Base-by-base conservation (phyloP, 2,329 filamentous ascomycete species). In the Diaporthe sp. region DNA sequence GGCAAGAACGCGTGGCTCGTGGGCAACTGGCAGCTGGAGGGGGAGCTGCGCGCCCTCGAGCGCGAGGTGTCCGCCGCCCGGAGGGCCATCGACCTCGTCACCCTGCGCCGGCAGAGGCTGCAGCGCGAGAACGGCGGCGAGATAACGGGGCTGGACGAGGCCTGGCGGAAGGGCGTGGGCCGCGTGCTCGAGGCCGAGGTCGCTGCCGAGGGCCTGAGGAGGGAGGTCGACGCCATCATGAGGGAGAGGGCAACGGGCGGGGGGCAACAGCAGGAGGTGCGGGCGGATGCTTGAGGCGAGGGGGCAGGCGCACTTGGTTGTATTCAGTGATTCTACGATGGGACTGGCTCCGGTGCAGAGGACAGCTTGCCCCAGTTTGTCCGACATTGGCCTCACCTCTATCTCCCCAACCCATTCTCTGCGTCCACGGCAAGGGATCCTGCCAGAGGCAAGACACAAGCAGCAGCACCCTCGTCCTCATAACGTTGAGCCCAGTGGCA, bases 1-100 rank as follows among this genome's bases (percentile, higher is more conserved):
- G 97, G 96, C 78, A 94, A 94, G 84, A 98, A 98, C 82, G 93
- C 94, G 13, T 98, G 97, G 96, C 87, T 99, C 72, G 89, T 97
- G 12, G 91, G 91, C 8, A 99, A 99, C 83, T 91, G 92, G 78
- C 91, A 94, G 78, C 83, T 95, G 27, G 96, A 98, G 84, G 90
- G 91, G 56, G 89, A 94, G 55, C 83, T 97, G 69, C 88, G 88
- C 68, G 83, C 83, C 17, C 80, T 97, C 35, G 96, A 98, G 87
- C 87, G 87, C 58, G 95, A 98, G 79, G 86, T 98, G 66, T 92
- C 91, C 19, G 88, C 86, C 51, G 85, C 89, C 27, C 92, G 92
- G 82, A 87, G 89, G 74, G 91, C 94, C 77, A 89, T 95, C 63
- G 95, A 98, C 81, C 81, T 89, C 50, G 86, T 97, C 13, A 95